Evolutionary conservation across 345 rosid genomes (phyloP).

Genomic region (Gossypium raimondii): DNA sequence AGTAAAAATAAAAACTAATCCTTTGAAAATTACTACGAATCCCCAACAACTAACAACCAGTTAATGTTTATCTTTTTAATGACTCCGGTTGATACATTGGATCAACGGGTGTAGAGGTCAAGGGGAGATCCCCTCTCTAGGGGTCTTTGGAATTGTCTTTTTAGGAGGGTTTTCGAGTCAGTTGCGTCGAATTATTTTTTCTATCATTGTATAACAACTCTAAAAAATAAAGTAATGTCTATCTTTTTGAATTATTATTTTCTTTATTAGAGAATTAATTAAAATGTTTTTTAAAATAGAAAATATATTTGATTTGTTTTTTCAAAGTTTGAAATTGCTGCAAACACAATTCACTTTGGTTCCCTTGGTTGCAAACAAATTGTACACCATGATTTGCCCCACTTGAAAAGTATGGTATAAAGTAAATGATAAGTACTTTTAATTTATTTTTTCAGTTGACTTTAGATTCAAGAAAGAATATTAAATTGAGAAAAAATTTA

Average conservation of each 20-base stretch:
- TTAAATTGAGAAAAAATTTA: neutral
- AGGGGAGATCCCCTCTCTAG: no score
- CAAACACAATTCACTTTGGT: conserved; percentile 1
- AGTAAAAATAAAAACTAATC: no score
- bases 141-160: no score
- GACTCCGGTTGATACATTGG: no score
- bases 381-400: conserved; percentile 3
- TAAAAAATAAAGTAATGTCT: no score
- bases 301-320: neutral
- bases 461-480: conserved; percentile 14
- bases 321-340: conserved; percentile 1
- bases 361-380: conserved; percentile 2
- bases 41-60: no score
- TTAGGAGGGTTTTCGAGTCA: no score
- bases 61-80: neutral
- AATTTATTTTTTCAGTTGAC: conserved; percentile 8
- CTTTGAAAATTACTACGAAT: no score
- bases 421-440: neutral
- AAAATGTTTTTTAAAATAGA: neutral
- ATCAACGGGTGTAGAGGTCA: no score
- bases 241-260: no score
- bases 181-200: no score
- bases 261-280: neutral
- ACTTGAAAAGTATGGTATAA: neutral
- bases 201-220: no score